Evolutionary conservation across 2,329 filamentous ascomycete species (phyloP).

Genomic region (Passalora sequoiae): DNA sequence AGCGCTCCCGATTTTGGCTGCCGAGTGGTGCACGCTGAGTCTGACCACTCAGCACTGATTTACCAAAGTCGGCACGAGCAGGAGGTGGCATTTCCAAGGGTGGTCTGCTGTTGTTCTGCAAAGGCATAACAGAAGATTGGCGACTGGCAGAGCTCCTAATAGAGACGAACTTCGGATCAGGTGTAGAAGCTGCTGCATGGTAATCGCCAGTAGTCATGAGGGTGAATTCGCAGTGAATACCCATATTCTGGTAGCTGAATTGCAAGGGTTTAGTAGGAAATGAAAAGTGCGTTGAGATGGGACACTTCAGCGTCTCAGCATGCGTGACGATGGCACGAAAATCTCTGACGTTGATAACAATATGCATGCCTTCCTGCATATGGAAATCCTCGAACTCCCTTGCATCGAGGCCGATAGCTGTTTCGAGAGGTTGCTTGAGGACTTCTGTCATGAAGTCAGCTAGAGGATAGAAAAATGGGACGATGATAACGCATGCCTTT

Average conservation of each 20-base stretch:
- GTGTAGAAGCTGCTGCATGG: constrained; percentile 35
- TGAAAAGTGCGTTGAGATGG: constrained; percentile 65
- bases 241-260: constrained; percentile 64
- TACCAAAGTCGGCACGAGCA: constrained; percentile 30
- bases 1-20: neutral
- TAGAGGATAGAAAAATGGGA: too few species aligned
- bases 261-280: constrained; percentile 66
- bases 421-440: constrained; percentile 73
- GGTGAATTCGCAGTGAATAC: constrained; percentile 69
- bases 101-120: constrained; percentile 13
- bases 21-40: constrained; percentile 25
- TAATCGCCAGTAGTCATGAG: constrained; percentile 74
- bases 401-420: constrained; percentile 69
- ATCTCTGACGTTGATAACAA: constrained; percentile 76
- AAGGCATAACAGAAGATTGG: constrained; percentile 23
- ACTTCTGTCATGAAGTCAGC: constrained; percentile 50
- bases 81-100: constrained; percentile 41
- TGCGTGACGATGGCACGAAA: constrained; percentile 75
- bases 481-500: constrained; percentile 51
- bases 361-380: constrained; percentile 69
- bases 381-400: constrained; percentile 72
- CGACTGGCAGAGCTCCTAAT: constrained; percentile 26
- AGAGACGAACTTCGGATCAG: constrained; percentile 37
- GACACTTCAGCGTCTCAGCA: constrained; percentile 63
- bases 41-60: constrained; percentile 29